Conservation (phyloP, 176 grass and related monocot species). For the Carex kokanica region DNA sequence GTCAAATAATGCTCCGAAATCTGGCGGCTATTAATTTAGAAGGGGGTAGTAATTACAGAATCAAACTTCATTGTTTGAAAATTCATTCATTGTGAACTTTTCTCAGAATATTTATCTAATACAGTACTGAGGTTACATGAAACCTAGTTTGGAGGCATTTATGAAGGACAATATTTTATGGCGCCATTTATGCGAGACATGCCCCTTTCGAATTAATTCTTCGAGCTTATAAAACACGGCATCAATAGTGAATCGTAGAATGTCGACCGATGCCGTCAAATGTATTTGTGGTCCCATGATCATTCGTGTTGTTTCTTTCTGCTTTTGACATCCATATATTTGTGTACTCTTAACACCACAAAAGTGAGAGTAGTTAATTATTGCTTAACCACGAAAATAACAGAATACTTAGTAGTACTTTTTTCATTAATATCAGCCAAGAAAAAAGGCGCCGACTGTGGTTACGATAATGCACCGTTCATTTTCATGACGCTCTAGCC, state of each 20-base stretch:
- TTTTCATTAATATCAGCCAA: slow-evolving; percentile 3
- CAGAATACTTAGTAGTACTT: not conserved
- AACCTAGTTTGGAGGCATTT: slow-evolving; percentile 57
- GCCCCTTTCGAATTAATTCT: slow-evolving; percentile 64
- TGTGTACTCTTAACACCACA: slow-evolving; percentile 22
- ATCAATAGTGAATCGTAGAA: slow-evolving; percentile 44
- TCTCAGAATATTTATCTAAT: slow-evolving; percentile 4
- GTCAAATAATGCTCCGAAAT: not conserved
- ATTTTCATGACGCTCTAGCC: slow-evolving; percentile 3
- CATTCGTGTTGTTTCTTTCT: not conserved
- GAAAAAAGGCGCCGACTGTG: not conserved
- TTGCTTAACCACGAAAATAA: slow-evolving; percentile 2
- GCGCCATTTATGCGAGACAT: slow-evolving; percentile 51
- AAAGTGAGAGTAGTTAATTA: not conserved
- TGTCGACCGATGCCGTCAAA: slow-evolving; percentile 27
- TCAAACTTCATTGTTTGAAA: not conserved
- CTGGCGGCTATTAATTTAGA: not conserved
- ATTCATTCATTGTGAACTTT: not conserved
- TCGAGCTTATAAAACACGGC: slow-evolving; percentile 46
- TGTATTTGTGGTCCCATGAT: slow-evolving; percentile 28
- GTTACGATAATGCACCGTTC: not conserved
- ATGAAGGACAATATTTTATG: slow-evolving; percentile 45
- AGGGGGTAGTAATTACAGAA: not conserved
- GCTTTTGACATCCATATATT: slow-evolving; percentile 9
- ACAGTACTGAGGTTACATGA: slow-evolving; percentile 25